A percentile compares a stretch with the other conserved stretches of the same genome.
These are phyloP conservation scores for Fusarium pininemorale DNA, from an alignment of 2,329 filamentous ascomycete species.

Conservation along the genomic window DNA sequence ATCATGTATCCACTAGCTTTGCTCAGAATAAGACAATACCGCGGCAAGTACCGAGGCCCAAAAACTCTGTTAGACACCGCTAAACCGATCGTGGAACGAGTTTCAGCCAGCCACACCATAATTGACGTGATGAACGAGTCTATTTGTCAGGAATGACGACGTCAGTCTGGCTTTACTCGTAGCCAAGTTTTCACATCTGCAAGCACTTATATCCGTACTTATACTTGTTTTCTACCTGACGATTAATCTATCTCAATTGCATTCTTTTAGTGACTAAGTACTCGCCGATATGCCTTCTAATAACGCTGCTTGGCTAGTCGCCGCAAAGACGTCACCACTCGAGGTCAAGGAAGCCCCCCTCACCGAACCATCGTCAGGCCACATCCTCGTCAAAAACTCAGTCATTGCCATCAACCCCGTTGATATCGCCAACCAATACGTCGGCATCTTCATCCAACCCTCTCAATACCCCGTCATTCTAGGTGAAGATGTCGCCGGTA, in stretches of 20 bases:
- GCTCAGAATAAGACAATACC: too few relatives aligned
- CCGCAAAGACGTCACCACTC: slow-evolving; percentile 24
- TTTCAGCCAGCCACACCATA: neutral
- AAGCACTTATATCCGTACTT: neutral
- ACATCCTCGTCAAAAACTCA: slow-evolving; percentile 43
- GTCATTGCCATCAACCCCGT: slow-evolving; percentile 48
- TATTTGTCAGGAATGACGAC: neutral
- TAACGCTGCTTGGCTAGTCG: slow-evolving; percentile 13
- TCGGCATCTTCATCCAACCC: neutral
- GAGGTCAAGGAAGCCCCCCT: slow-evolving; percentile 26
- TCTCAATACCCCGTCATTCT: slow-evolving; percentile 36
- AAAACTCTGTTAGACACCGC: slow-evolving; percentile 3
- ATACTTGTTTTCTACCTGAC: too few relatives aligned
- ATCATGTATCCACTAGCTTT: neutral
- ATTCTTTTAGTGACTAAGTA: too few relatives aligned
- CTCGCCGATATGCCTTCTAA: slow-evolving; percentile 7
- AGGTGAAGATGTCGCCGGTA: slow-evolving; percentile 47
- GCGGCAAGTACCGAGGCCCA: neutral
- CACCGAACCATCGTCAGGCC: neutral
- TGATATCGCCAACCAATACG: slow-evolving; percentile 39
- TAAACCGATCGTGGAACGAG: slow-evolving; percentile 14
- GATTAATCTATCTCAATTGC: neutral
- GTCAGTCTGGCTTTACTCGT: neutral
- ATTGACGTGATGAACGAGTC: neutral
- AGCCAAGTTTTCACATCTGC: neutral